phyloP scores from a whole-genome alignment of 768 basidiomycete genomes.

The Boletus patriciae region DNA sequence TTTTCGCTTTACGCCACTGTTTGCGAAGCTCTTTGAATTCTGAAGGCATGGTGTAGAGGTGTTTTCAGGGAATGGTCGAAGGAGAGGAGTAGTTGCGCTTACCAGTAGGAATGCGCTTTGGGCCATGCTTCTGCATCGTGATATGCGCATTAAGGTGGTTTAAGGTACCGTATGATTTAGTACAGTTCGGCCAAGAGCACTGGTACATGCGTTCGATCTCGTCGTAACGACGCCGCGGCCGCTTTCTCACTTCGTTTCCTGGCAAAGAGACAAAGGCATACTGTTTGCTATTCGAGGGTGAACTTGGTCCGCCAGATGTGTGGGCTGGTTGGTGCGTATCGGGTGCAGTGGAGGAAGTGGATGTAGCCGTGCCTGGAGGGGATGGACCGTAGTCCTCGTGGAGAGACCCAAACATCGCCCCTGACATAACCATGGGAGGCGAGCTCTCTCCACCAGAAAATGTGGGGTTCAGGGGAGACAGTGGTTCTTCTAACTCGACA shows the following conservation, averaged over 20 bases:
- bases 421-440: slow-evolving; percentile 33
- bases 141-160: slow-evolving; percentile 99
- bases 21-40: slow-evolving; percentile 99
- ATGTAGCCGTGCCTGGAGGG: slow-evolving; percentile 62
- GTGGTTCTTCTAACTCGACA: slow-evolving; percentile 45
- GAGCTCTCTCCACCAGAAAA: slow-evolving; percentile 46
- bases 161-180: slow-evolving; percentile 89
- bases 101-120: slow-evolving; percentile 89
- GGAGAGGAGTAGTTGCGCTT: slow-evolving; percentile 30
- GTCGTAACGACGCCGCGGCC: slow-evolving; percentile 84
- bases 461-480: slow-evolving; percentile 55
- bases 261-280: slow-evolving; percentile 82
- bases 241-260: slow-evolving; percentile 78
- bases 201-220: slow-evolving; percentile 94
- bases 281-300: slow-evolving; percentile 57
- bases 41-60: slow-evolving; percentile 30
- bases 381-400: slow-evolving; percentile 57
- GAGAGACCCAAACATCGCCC: slow-evolving; percentile 44
- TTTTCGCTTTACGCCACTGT: slow-evolving; percentile 93
- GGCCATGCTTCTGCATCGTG: slow-evolving; percentile 96
- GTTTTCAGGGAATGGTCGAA: background rate
- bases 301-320: slow-evolving; percentile 24
- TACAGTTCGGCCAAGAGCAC: slow-evolving; percentile 76
- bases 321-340: slow-evolving; percentile 25
- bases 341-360: slow-evolving; percentile 50